Evolutionary conservation across 768 basidiomycete species (phyloP), one percentile per base, ranked within the genome.

Genomic region (Infundibulicybe gibba): DNA sequence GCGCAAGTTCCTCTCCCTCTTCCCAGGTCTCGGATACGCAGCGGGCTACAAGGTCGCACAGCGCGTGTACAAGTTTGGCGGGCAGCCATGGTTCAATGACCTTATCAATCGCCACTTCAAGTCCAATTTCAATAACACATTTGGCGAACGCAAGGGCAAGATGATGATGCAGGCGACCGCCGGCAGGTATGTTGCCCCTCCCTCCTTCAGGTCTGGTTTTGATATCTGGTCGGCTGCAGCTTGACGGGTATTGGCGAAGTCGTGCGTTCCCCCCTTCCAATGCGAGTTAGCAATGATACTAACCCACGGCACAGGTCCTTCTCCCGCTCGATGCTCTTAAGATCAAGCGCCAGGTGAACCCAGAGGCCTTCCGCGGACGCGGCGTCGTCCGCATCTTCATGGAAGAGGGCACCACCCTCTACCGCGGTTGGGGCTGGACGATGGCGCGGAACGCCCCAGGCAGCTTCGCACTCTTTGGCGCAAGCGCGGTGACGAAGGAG

Each of bases 351-450:
- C 95, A 99, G 72, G 90, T 89, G 47, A 99, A 99, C 70, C 95
- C 95, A 1, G 97, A 97, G 59, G 95, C 95, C 1, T 93, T 99
- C 81, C 88, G 91, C 32, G 94, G 94, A 32, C 90, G 95, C 19
- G 93, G 94, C 15, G 77, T 94, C 55, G 52, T 97, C 46, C 86
- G 87, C 45, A 92, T 99, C 56, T 81, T 99, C 65, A 66, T 81
- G 61, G 94, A 99, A 55, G 95, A 98, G 62, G 92, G 94, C 47
- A 80, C 88, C 8, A 80, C 87, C 1, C 79, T 99, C 32, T 99
- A 99, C 69, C 85, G 94, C 52, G 95, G 95, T 21, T 97, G 94
- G 92, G 94, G 94, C 39, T 98, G 95, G 95, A 98, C 95, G 17
- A 87, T 97, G 79, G 95, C 94, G 2, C 82, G 95, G 44, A 99